Evolutionary conservation across 257 asterid species (phyloP), one percentile per base, ranked within the genome.

Genomic region (Penstemon newberryi): DNA sequence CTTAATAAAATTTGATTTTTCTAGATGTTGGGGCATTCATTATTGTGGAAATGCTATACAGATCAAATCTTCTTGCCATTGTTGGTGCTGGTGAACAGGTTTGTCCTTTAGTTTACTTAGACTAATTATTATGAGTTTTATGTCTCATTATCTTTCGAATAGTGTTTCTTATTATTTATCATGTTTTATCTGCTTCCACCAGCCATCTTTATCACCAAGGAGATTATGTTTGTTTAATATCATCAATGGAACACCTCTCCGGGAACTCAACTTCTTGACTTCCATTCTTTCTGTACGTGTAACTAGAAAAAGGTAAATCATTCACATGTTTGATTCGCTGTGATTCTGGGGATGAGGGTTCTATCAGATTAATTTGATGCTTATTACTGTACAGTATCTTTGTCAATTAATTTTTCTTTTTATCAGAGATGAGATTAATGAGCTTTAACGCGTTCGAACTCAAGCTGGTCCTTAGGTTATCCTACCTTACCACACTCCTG

Each of bases 81-180:
- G 97, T 92, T 73, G 98, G 98, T 62, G 98, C 97, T 69, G 98
- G 97, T 66, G 95, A 92, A 77, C 98, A 92, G 97, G 97, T 92
- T 70, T 58, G 60, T 6, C 37, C 5, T 53, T 66, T 65, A 43
- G 60, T 63, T 63, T 18, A 45, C 57, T 60, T 11, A 41, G 6
- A 36, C 4, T 40, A n/a, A 42, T 57, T 42, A 8, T 47, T 18
- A 39, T 47, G 18, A 37, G 12, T 53, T 50, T 60, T 13, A n/a
- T 65, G 37, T 12, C 39, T 45, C 5, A 0, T 53, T 39, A 13
- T 19, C 13, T 66, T 63, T 66, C 56, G 33, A 41, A 43, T 61
- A 11, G 40, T 47, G 36, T 61, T 38, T 43, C 13, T 44, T 10
- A 45, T 53, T 54, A 56, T 15, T 55, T 68, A 33, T 57, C 19